phyloP scores from a whole-genome alignment of 768 basidiomycete genomes.

The Agrocybe chaxingu region DNA sequence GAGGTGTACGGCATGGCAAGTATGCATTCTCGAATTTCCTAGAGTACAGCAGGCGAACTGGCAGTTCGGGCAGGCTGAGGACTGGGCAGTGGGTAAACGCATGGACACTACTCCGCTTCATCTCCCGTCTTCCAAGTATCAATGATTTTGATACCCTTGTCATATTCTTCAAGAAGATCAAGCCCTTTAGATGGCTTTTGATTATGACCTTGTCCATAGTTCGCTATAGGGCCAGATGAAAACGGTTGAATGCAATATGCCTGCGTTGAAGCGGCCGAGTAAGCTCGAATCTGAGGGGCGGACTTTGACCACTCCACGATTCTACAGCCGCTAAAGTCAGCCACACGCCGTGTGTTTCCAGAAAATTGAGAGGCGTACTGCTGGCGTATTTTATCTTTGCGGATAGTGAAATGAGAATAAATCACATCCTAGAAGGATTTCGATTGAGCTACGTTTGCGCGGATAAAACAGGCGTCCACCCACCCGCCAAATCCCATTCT shows the following conservation, averaged over 20 bases:
- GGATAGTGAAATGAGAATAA: conserved; percentile 42
- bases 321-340: conserved; percentile 3
- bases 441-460: not conserved
- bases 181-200: conserved; percentile 3
- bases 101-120: conserved; percentile 6
- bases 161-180: conserved; percentile 34
- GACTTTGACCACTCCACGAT: conserved; percentile 18
- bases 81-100: not conserved
- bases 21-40: not conserved
- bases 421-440: conserved; percentile 41
- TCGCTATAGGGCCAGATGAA: not conserved
- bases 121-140: conserved; percentile 20
- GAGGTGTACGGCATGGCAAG: too few species aligned
- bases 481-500: conserved; percentile 45
- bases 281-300: conserved; percentile 9
- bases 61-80: not conserved
- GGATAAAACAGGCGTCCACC: conserved; percentile 6
- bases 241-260: not conserved
- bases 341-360: not conserved
- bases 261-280: not conserved
- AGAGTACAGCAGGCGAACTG: not conserved
- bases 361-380: conserved; percentile 27
- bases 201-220: not conserved
- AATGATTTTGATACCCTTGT: conserved; percentile 31
- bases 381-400: conserved; percentile 35